These are phyloP conservation scores for Calonectria multiphialidica DNA, from an alignment of 2,329 filamentous ascomycete species.

Conservation along the genomic window DNA sequence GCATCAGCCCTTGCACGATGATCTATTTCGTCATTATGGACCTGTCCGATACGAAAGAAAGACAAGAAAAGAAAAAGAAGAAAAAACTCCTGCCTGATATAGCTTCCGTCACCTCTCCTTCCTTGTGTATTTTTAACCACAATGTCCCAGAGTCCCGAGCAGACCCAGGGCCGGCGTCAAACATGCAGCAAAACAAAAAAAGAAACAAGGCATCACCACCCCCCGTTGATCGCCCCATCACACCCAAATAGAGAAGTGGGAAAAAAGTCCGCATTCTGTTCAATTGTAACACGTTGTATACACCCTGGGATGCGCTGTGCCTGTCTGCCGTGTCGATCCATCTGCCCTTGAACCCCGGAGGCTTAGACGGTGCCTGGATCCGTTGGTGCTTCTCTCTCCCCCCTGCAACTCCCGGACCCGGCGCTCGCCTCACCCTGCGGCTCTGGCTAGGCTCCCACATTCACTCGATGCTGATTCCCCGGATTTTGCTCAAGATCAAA, in stretches of 20 bases:
- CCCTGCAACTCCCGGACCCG: not conserved
- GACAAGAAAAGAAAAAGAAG: too few species aligned
- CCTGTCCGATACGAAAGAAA: not conserved
- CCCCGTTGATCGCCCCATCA: slow-evolving; percentile 11
- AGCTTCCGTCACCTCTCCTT: not conserved
- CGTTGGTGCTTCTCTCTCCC: not conserved
- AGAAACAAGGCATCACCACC: not conserved
- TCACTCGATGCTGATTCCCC: slow-evolving; percentile 31
- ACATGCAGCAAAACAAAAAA: not conserved
- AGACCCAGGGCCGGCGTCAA: not conserved
- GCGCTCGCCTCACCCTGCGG: slow-evolving; percentile 6
- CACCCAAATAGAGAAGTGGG: not conserved
- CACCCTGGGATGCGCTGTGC: not conserved
- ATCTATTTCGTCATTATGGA: not conserved
- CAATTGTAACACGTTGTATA: not conserved
- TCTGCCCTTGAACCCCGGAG: not conserved
- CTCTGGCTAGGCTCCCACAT: slow-evolving; percentile 33
- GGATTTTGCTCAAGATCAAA: slow-evolving; percentile 6
- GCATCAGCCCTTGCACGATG: not conserved
- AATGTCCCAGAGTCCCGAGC: not conserved
- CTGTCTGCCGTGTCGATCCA: not conserved
- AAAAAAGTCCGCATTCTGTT: not conserved
- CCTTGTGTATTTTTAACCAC: not conserved
- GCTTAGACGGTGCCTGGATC: not conserved
- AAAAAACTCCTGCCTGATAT: not conserved